Conservation (phyloP, 108 stramenopile species). For the Bacterosira constricta region DNA sequence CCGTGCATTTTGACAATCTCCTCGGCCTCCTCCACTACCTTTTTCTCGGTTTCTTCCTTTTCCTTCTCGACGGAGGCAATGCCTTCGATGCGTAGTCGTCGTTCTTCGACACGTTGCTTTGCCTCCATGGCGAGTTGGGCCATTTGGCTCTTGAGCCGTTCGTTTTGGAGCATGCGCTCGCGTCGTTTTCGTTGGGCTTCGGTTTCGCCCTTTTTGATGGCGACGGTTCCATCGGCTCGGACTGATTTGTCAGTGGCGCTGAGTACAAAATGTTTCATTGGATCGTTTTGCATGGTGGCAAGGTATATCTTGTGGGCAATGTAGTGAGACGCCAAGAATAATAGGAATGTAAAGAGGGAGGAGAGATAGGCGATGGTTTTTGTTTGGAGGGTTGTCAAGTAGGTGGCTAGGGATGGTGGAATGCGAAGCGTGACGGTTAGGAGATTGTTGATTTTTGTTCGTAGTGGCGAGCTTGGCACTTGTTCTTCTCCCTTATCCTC, state of each 20-base stretch:
- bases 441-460: conserved; percentile 9
- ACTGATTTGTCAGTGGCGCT: conserved; percentile 19
- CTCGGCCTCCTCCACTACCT: conserved; percentile 20
- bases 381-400: conserved; percentile 29
- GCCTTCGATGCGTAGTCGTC: conserved; percentile 37
- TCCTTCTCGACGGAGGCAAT: conserved; percentile 38
- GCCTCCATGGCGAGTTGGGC: conserved; percentile 53
- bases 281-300: conserved; percentile 20
- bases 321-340: conserved; percentile 34
- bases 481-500: too few species aligned
- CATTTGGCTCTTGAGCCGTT: conserved; percentile 49
- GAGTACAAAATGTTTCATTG: conserved; percentile 43
- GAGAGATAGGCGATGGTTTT: conserved; percentile 41
- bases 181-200: conserved; percentile 44
- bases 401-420: conserved; percentile 12
- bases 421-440: conserved; percentile 8
- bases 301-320: conserved; percentile 27
- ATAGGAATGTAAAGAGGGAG: conserved; percentile 31
- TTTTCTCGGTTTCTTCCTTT: conserved; percentile 34
- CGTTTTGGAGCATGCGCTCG: conserved; percentile 41
- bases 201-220: conserved; percentile 41
- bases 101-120: conserved; percentile 34
- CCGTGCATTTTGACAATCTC: conserved; percentile 42
- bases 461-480: too few species aligned
- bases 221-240: conserved; percentile 40